These are phyloP conservation scores for Carpinus fangiana DNA, from an alignment of 306 rosid genomes.

Conservation along the genomic window DNA sequence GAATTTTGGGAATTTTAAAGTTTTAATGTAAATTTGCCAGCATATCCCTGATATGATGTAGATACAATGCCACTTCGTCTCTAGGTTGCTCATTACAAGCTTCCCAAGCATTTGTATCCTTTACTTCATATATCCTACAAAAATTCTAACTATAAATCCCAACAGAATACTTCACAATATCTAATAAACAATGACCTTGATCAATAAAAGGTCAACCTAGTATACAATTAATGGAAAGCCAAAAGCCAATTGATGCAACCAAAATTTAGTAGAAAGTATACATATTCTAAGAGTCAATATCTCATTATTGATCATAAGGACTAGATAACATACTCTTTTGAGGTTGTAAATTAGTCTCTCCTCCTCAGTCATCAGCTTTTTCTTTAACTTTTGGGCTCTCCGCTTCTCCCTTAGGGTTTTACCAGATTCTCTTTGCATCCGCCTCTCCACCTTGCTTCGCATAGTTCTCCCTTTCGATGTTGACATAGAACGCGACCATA, in stretches of 20 bases:
- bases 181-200: background rate
- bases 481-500: conserved; percentile 65
- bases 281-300: conserved; percentile 4
- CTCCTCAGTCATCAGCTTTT: conserved; percentile 94
- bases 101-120: background rate
- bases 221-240: background rate
- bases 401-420: conserved; percentile 86
- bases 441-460: conserved; percentile 90
- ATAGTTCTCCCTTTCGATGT: conserved; percentile 81
- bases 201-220: background rate
- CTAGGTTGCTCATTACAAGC: background rate
- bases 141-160: background rate
- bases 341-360: conserved; percentile 88
- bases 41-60: background rate
- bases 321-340: conserved; percentile 65
- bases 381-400: conserved; percentile 77
- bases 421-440: conserved; percentile 92
- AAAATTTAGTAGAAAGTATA: conserved; percentile 20
- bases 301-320: conserved; percentile 2
- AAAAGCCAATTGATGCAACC: background rate
- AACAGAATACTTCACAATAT: background rate
- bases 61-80: background rate
- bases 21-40: background rate
- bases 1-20: no score
- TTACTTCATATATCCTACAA: background rate